Evolutionary conservation across 805 yeast species (phyloP), one percentile per base, ranked within the genome.

Genomic region (Yarrowia yakushimensis): DNA sequence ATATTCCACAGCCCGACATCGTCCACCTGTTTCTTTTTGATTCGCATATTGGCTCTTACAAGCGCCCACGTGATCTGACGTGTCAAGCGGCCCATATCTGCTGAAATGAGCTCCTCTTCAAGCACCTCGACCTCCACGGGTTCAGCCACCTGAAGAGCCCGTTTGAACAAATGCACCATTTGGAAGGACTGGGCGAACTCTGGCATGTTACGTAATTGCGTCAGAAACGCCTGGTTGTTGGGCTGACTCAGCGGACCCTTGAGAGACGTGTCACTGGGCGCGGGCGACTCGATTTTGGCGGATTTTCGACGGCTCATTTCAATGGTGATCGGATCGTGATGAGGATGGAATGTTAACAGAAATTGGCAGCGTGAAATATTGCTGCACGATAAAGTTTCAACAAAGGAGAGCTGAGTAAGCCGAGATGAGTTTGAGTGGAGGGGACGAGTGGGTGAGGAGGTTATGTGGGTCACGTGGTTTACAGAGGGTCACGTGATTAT

Each of bases 21-120:
- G 13, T 27, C 34, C 27, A 55, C 34, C n/a, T 18, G 11, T 17
- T 55, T 55, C 13, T 30, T 39, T 13, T 41, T 39, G 37, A 41
- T 15, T 3, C 61, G 37, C 61, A 27, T 5, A 3, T 27, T 12
- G 4, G 48, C 61, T n/a, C 39, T 13, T 1, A 31, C n/a, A 12
- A 55, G 18, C 3, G 39, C 61, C 34, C 39, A 27, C 34, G 46
- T 39, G 61, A 59, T 59, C 34, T 59, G 62, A 10, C 34, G 31
- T 1, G 28, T 33, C 54, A 59, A 33, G 3, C 43, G 42, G 3
- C 54, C 42, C 20, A 10, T 9, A 1, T 42, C 52, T 4, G 22
- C 10, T 31, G 41, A 15, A 18, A 57, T 9, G 33, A 59, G 55
- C 55, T 59, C 62, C 13, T 59, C 62, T 18, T 59, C 62, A 27